Evolutionary conservation across 1,139 yeast species (phyloP).

Genomic region (Zygotorulaspora mrakii): DNA sequence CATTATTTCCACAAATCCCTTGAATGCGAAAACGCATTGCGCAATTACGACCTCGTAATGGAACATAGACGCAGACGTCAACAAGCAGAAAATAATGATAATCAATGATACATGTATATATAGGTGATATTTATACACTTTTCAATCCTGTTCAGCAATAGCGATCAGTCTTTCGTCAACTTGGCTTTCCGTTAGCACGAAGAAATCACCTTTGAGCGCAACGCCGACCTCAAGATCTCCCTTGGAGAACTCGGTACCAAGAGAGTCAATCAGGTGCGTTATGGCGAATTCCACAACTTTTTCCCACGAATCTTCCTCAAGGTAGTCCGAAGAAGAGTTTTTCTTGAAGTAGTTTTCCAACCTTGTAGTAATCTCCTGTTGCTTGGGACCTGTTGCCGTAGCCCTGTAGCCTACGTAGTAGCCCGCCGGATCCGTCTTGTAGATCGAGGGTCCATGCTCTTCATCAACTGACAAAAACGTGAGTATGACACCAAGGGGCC

Average conservation of each 20-base stretch:
- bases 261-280: constrained; percentile 73
- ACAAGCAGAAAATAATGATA: constrained; percentile 7
- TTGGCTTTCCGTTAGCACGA: constrained; percentile 72
- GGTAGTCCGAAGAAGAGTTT: constrained; percentile 20
- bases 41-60: constrained; percentile 26
- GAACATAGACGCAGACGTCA: constrained; percentile 18
- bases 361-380: constrained; percentile 88
- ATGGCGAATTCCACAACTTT: constrained; percentile 87
- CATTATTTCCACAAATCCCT: constrained; percentile 32
- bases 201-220: constrained; percentile 65
- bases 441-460: constrained; percentile 83
- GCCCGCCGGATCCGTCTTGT: constrained; percentile 97
- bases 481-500: constrained; percentile 91
- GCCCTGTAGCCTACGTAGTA: constrained; percentile 90
- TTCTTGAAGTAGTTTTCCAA: constrained; percentile 87
- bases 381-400: constrained; percentile 94
- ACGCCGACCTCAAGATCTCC: constrained; percentile 92
- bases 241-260: constrained; percentile 91
- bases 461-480: constrained; percentile 88
- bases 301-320: constrained; percentile 75
- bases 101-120: too few species aligned
- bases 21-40: constrained; percentile 31
- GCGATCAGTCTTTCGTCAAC: constrained; percentile 91
- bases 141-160: constrained; percentile 90
- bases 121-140: constrained; percentile 1